These are phyloP conservation scores for Sclerotinia subarctica DNA, from an alignment of 2,329 filamentous ascomycete species.

Conservation along the genomic window DNA sequence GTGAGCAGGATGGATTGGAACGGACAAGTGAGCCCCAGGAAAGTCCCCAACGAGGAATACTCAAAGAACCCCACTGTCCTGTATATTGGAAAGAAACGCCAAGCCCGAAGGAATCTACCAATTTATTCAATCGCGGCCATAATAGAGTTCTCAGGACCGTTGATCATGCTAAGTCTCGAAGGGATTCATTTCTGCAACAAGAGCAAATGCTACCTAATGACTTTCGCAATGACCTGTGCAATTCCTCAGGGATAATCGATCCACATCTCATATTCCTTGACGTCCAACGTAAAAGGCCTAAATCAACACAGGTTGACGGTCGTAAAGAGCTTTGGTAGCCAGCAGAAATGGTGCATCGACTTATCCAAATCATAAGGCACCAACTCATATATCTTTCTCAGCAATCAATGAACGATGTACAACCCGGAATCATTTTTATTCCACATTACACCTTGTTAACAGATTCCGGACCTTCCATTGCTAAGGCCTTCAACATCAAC, in stretches of 20 bases:
- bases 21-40: neutral
- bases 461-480: neutral
- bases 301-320: too few relatives aligned
- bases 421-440: neutral
- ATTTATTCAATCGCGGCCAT: neutral
- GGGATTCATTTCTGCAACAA: neutral
- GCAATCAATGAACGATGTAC: neutral
- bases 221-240: neutral
- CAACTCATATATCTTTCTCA: neutral
- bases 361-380: neutral
- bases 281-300: neutral
- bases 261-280: neutral
- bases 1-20: neutral
- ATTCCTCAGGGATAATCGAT: too few relatives aligned
- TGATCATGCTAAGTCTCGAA: neutral
- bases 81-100: neutral
- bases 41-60: neutral
- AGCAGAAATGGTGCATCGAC: neutral
- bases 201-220: neutral
- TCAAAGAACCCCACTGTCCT: neutral
- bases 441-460: neutral
- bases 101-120: neutral
- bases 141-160: neutral
- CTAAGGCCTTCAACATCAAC: neutral
- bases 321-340: too few relatives aligned